These are phyloP conservation scores for Penicillium sp. DNA, from an alignment of 2,329 filamentous ascomycete species.

Conservation along the genomic window DNA sequence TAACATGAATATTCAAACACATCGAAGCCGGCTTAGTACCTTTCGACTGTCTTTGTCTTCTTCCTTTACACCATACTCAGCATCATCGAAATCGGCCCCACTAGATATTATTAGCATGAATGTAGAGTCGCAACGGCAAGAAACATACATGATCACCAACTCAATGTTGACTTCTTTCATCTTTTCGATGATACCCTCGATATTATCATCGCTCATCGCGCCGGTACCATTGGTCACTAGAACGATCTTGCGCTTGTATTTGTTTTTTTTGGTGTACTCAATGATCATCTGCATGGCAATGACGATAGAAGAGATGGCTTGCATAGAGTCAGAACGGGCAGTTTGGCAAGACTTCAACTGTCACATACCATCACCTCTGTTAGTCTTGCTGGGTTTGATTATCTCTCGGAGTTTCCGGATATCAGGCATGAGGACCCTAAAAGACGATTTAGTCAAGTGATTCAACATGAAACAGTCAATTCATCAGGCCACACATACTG, in stretches of 20 bases:
- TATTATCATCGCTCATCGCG: slow-evolving; percentile 68
- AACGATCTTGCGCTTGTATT: slow-evolving; percentile 77
- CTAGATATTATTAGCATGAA: slow-evolving; percentile 47
- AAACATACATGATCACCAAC: slow-evolving; percentile 70
- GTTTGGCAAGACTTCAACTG: background rate
- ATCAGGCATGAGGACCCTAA: slow-evolving; percentile 65
- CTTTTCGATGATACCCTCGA: slow-evolving; percentile 68
- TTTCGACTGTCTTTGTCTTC: slow-evolving; percentile 76
- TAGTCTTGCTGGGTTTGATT: slow-evolving; percentile 67
- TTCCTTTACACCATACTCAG: slow-evolving; percentile 87
- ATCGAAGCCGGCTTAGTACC: slow-evolving; percentile 41
- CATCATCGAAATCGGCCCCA: slow-evolving; percentile 90
- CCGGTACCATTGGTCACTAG: slow-evolving; percentile 81
- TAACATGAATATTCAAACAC: background rate
- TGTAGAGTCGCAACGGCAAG: background rate
- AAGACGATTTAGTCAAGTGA: slow-evolving; percentile 9
- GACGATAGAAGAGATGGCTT: slow-evolving; percentile 77
- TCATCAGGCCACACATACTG: slow-evolving; percentile 56
- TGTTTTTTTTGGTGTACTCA: slow-evolving; percentile 74
- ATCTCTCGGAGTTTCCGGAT: slow-evolving; percentile 63
- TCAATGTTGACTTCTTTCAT: slow-evolving; percentile 76
- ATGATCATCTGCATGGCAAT: slow-evolving; percentile 85
- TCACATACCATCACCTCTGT: slow-evolving; percentile 67
- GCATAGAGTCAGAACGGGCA: slow-evolving; percentile 14
- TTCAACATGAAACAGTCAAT: slow-evolving; percentile 32